Conservation (phyloP, 148 eudicot species). For the Chenopodium formosanum region DNA sequence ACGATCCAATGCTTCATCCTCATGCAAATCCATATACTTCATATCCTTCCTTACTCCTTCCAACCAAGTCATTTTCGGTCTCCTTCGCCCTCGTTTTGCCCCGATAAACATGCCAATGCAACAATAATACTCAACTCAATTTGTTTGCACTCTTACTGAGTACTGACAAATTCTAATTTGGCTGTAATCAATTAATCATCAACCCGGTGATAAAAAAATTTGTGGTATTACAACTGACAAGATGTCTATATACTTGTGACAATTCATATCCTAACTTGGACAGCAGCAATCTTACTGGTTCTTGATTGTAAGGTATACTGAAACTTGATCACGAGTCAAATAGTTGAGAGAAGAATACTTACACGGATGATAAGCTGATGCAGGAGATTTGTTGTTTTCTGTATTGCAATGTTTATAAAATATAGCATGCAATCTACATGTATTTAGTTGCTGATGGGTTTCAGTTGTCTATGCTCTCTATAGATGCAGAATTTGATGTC, state of each 20-base stretch:
- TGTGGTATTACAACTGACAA: background rate
- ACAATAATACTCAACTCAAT: too few relatives aligned
- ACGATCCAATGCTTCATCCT: too few relatives aligned
- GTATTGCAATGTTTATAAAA: background rate
- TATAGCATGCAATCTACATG: background rate
- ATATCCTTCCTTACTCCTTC: too few relatives aligned
- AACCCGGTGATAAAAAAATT: background rate
- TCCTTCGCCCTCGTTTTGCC: too few relatives aligned
- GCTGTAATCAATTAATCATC: background rate
- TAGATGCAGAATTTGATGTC: slow-evolving; percentile 11
- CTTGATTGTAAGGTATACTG: background rate
- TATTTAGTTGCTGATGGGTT: background rate
- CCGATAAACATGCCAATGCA: too few relatives aligned
- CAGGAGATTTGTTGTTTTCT: background rate
- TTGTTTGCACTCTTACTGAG: background rate
- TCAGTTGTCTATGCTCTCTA: background rate
- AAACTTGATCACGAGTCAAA: background rate
- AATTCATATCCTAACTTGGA: too few relatives aligned
- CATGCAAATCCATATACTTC: too few relatives aligned
- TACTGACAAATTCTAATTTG: background rate
- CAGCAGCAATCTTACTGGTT: background rate
- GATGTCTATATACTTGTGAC: background rate
- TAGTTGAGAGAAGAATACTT: background rate
- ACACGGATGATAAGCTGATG: background rate
- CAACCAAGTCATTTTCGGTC: too few relatives aligned